Evolutionary conservation across 441 rosid species (phyloP).

Genomic region (Erodium moschatum): DNA sequence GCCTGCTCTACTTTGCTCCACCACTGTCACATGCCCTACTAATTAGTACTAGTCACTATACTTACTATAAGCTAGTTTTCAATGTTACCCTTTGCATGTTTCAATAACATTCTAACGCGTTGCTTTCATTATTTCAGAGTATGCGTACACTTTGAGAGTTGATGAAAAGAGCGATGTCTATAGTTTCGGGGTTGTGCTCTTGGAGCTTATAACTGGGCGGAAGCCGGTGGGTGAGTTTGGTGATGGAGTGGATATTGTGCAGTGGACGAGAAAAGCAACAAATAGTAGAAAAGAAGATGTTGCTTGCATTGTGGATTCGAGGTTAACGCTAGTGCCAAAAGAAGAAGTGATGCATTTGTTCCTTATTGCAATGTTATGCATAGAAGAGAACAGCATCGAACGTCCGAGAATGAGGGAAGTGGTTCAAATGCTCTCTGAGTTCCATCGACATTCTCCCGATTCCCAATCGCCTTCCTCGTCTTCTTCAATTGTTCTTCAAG

Average conservation of each 20-base stretch:
- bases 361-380: conserved; percentile 39
- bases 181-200: conserved; percentile 38
- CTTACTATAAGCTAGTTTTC: neutral
- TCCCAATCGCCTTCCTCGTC: conserved; percentile 29
- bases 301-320: conserved; percentile 25
- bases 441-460: conserved; percentile 30
- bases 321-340: neutral
- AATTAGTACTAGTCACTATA: neutral
- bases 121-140: neutral
- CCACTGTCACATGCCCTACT: neutral
- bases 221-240: conserved; percentile 41
- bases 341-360: conserved; percentile 37
- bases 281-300: conserved; percentile 29
- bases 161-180: conserved; percentile 47
- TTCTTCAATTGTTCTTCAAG: conserved; percentile 17
- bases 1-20: conserved; percentile 6
- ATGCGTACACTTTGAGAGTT: conserved; percentile 40
- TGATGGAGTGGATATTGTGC: conserved; percentile 42
- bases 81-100: neutral
- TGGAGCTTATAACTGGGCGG: conserved; percentile 36
- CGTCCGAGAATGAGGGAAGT: conserved; percentile 50
- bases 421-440: conserved; percentile 44
- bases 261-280: conserved; percentile 31
- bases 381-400: conserved; percentile 20
- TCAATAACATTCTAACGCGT: neutral